A percentile compares a stretch with the other conserved stretches of the same genome.
Conservation (phyloP, 1,284 basidiomycete genomes). For the Ceratobasidium sp. region DNA sequence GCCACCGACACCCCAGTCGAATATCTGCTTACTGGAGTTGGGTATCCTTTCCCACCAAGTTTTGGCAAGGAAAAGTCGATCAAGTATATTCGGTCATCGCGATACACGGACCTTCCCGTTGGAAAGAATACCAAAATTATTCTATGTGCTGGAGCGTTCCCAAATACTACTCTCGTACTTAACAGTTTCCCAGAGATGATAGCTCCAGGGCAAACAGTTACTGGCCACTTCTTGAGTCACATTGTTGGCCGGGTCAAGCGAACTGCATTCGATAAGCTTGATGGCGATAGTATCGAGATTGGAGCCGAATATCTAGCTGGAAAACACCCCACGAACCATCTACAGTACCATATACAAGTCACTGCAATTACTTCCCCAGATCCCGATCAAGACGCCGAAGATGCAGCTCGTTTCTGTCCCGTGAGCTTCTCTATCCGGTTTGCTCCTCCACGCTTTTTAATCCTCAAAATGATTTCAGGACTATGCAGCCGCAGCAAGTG, state of each 20-base stretch:
- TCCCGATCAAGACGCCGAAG: slow-evolving; percentile 39
- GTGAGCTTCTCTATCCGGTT: not conserved
- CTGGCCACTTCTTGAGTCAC: slow-evolving; percentile 43
- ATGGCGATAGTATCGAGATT: slow-evolving; percentile 39
- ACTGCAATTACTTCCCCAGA: slow-evolving; percentile 41
- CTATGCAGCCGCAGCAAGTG: slow-evolving; percentile 40
- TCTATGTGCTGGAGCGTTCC: slow-evolving; percentile 45
- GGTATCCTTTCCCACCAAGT: not conserved
- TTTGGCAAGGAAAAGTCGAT: not conserved
- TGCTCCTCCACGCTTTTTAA: not conserved
- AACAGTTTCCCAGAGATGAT: slow-evolving; percentile 42
- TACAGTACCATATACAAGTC: slow-evolving; percentile 44
- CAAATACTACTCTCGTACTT: slow-evolving; percentile 44
- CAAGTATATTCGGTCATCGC: slow-evolving; percentile 1
- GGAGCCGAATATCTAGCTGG: slow-evolving; percentile 43
- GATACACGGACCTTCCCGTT: slow-evolving; percentile 11
- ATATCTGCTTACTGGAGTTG: slow-evolving; percentile 37
- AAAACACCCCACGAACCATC: slow-evolving; percentile 33
- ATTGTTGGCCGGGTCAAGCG: slow-evolving; percentile 40
- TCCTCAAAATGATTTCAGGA: not conserved
- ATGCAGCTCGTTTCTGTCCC: slow-evolving; percentile 40
- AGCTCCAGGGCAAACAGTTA: slow-evolving; percentile 39
- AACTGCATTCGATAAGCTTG: slow-evolving; percentile 8
- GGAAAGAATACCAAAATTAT: slow-evolving; percentile 42
- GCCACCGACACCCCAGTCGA: slow-evolving; percentile 41